Base-by-base conservation (phyloP, 768 basidiomycete species). In the Termitomyces sp. region DNA sequence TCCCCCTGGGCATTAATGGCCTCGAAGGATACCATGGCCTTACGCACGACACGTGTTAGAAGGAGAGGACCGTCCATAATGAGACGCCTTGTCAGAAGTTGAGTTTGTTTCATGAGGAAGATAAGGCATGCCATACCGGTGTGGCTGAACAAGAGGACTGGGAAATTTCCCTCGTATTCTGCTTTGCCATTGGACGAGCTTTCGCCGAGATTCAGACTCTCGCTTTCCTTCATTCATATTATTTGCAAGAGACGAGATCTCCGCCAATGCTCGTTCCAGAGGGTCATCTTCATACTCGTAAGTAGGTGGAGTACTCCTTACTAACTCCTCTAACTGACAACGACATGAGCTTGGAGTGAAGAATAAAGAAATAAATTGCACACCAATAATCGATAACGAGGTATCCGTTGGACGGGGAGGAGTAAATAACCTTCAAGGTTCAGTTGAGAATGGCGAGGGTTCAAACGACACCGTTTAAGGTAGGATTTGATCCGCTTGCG, bases 221-320 rank as follows among this genome's bases (percentile, higher is more conserved):
- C 97, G 86, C 71, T 98, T 98, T 61, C 94, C 93, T 74, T 99
- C 97, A 71, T 99, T 99, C 92, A 99, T 97, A 67, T 91, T 91
- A 50, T 85, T 92, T 3, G 97, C 95, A 50, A 98, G 74, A 13
- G 84, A 84, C 1, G 94, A 85, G 63, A 98, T 97, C 73, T 96
- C 93, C 20, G 85, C 77, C 44, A 97, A 72, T 6, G 95, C 95
- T 56, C 84, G 85, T 63, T 93, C 92, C 53, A 99, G 78, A 26
- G 91, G 85, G 67, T 95, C 92, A 61, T 90, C 89, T 69, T 85
- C 76, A 61, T 84, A 87, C 46, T 91, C 86, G 47, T 84, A 80
- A 43, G 78, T 75, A 20, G 93, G 90, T n/a, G 93, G 91, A 22
- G 93, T 95, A 67, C 86, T 88, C 64, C 88, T 81, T 18, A 88